phyloP scores from a whole-genome alignment of 2,329 filamentous ascomycete species.

The Apiospora koreana region DNA sequence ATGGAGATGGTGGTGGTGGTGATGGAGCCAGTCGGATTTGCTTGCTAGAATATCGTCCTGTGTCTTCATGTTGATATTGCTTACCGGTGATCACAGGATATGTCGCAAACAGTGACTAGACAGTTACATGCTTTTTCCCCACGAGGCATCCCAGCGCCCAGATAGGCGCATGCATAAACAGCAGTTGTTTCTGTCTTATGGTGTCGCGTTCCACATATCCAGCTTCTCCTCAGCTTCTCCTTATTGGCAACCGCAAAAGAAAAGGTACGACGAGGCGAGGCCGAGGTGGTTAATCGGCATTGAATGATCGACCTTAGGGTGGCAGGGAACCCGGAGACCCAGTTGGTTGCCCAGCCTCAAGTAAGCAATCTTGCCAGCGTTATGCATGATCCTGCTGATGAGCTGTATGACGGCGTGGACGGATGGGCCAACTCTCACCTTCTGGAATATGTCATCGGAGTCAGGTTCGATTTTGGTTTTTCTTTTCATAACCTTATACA shows the following conservation, averaged over 20 bases:
- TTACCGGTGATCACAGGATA: neutral
- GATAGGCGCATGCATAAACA: neutral
- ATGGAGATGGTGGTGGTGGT: too few relatives aligned
- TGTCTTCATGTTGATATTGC: neutral
- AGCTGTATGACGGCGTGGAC: neutral
- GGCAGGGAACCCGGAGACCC: neutral
- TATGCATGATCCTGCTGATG: slow-evolving; percentile 37
- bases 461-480: neutral
- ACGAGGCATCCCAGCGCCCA: neutral
- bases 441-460: neutral
- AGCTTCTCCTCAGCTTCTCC: slow-evolving; percentile 1
- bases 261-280: neutral
- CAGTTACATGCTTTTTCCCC: neutral
- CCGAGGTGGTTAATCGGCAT: neutral
- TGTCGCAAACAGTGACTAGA: neutral
- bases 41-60: too few relatives aligned
- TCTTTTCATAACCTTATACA: neutral
- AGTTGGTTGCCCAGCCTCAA: neutral
- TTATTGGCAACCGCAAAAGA: neutral
- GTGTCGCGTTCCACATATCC: neutral
- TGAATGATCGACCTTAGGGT: neutral
- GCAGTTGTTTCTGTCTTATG: neutral
- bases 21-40: too few relatives aligned
- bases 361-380: slow-evolving; percentile 27
- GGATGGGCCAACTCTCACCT: neutral